Conservation (phyloP, 2,329 filamentous ascomycete species). For the Chaetomium sp. region DNA sequence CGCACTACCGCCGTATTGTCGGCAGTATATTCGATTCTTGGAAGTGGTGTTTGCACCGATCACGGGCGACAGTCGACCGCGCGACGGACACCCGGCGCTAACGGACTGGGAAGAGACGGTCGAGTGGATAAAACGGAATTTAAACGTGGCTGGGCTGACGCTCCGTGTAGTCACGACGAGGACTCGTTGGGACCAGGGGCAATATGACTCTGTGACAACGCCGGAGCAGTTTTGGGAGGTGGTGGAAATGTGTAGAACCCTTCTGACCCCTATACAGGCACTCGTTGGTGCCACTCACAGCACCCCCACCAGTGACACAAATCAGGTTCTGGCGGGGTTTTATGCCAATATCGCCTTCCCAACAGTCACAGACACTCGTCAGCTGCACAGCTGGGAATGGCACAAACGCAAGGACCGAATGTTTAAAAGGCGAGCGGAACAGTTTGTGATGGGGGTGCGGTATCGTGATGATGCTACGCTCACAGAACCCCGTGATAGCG, state of each 20-base stretch:
- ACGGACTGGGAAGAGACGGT: constrained; percentile 3
- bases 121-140: background rate
- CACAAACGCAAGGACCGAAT: background rate
- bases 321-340: background rate
- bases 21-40: constrained; percentile 1
- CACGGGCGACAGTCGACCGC: background rate
- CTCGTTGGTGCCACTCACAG: background rate
- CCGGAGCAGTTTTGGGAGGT: background rate
- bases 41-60: constrained; percentile 1
- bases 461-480: background rate
- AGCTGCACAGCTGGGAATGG: background rate
- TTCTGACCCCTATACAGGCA: background rate
- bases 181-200: no score
- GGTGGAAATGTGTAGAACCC: background rate
- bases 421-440: background rate
- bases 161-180: background rate
- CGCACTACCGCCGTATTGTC: background rate
- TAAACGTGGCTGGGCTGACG: constrained; percentile 5
- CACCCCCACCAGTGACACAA: background rate
- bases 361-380: background rate
- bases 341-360: background rate
- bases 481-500: no score
- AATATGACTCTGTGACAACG: background rate
- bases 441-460: background rate
- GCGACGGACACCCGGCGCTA: background rate